Base-by-base conservation (phyloP, 345 rosid genomes). In the Salix caprea region DNA sequence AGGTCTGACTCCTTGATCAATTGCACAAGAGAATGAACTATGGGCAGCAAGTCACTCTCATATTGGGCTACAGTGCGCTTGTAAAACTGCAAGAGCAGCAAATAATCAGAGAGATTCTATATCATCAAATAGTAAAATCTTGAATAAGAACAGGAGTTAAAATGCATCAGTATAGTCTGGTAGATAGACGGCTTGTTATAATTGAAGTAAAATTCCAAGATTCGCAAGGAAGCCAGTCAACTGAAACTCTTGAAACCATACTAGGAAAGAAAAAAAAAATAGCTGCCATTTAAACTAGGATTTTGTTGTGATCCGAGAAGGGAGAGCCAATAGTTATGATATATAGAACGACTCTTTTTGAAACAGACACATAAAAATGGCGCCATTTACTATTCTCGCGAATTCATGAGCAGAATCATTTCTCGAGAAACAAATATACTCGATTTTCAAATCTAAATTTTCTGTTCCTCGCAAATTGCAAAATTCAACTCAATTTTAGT, bases 1-100 rank as follows among this genome's bases (percentile, higher is more conserved):
- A 89, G 93, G 73, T 87, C 92, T n/a, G 79, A 78, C 78, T 89
- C 91, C 75, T 75, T 89, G 34, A 91, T 86, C 1, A 94, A 89
- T 36, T 86, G 84, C 74, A 91, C 74, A 52, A 86, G 82, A 15
- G 93, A 88, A 69, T 90, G 90, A 82, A 93, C 93, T 69, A 80
- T 80, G 0, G 85, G 88, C 81, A 83, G 81, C 86, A 93, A 79
- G 72, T 93, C 94, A 32, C 77, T 84, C 86, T 91, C 97, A 23
- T 80, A 84, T 71, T 84, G 93, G 68, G 89, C 77, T 77, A 84
- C 76, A 0, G 92, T 78, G 78, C 77, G 88, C 79, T 84, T 95
- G 68, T 81, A 85, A 71, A 80, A 84, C 99, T 93, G 89, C 80
- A 82, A 58, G 23, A 58, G 28, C 1, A 58, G 28, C 15, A 23